A percentile compares a stretch with the other conserved stretches of the same genome.
phyloP scores from a whole-genome alignment of 805 yeast genomes.

The Metschnikowia noctiluminum region DNA sequence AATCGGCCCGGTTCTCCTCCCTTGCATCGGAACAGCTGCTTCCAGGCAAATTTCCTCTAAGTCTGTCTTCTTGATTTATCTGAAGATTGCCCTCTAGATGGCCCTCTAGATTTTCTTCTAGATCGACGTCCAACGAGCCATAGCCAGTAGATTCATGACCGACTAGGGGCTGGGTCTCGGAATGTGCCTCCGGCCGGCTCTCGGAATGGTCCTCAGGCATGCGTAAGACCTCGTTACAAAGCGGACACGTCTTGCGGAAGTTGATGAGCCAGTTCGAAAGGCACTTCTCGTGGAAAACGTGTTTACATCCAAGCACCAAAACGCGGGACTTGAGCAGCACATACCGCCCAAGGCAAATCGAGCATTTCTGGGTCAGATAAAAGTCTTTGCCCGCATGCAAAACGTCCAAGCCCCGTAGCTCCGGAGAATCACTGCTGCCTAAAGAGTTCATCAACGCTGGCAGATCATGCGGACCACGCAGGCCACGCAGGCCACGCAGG shows the following conservation, averaged over 20 bases:
- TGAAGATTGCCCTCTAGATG: too few relatives aligned
- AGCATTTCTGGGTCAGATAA: conserved; percentile 47
- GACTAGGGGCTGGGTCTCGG: neutral
- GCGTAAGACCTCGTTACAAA: conserved; percentile 41
- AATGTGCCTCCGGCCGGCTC: too few relatives aligned
- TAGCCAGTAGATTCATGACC: neutral
- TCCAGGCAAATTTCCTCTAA: too few relatives aligned
- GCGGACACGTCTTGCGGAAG: conserved; percentile 54
- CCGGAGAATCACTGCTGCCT: too few relatives aligned
- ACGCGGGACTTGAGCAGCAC: conserved; percentile 45
- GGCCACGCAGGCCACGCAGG: too few relatives aligned
- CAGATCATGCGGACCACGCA: too few relatives aligned
- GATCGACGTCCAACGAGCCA: neutral
- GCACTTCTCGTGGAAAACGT: conserved; percentile 57
- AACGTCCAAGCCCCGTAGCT: conserved; percentile 5
- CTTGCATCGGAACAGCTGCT: too few relatives aligned
- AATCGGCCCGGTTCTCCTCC: too few relatives aligned
- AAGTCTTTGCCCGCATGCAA: conserved; percentile 11
- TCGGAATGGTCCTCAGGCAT: conserved; percentile 6
- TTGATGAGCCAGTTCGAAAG: conserved; percentile 58
- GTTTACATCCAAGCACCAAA: conserved; percentile 55
- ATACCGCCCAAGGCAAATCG: conserved; percentile 57
- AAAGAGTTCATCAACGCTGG: too few relatives aligned
- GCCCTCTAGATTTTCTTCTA: neutral
- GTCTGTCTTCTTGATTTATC: too few relatives aligned